Conservation (phyloP, 1,284 basidiomycete genomes). For the Bjerkandera adusta region DNA sequence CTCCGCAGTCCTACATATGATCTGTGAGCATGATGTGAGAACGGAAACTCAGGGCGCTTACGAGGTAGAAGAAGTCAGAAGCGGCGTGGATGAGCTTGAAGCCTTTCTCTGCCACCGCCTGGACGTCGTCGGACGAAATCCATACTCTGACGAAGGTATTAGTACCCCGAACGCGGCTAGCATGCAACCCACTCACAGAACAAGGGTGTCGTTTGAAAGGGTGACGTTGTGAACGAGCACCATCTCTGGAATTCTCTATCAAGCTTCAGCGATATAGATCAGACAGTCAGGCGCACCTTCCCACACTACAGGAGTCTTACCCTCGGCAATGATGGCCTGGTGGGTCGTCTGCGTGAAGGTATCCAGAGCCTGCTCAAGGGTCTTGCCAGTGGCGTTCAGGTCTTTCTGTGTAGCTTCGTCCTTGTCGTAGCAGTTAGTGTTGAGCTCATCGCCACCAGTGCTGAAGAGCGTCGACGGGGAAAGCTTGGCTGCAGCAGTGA, state of each 20-base stretch:
- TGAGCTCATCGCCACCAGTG: slow-evolving; percentile 86
- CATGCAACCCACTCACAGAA: slow-evolving; percentile 45
- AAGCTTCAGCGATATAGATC: slow-evolving; percentile 36
- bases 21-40: too few relatives aligned
- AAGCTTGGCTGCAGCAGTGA: slow-evolving; percentile 39
- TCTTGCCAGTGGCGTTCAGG: slow-evolving; percentile 46
- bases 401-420: slow-evolving; percentile 58
- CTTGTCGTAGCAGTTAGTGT: slow-evolving; percentile 62
- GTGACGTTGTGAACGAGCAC: slow-evolving; percentile 62
- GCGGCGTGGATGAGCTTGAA: slow-evolving; percentile 52
- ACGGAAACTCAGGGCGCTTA: slow-evolving; percentile 18
- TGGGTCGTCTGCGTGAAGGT: slow-evolving; percentile 60
- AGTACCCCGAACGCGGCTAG: background rate
- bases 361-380: slow-evolving; percentile 62
- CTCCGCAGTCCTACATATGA: slow-evolving; percentile 76
- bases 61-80: slow-evolving; percentile 63
- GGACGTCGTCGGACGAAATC: slow-evolving; percentile 46
- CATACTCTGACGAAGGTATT: slow-evolving; percentile 45
- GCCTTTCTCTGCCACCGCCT: slow-evolving; percentile 44
- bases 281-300: slow-evolving; percentile 43
- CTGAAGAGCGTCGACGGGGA: slow-evolving; percentile 66
- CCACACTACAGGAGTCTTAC: slow-evolving; percentile 71
- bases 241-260: slow-evolving; percentile 49
- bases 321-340: slow-evolving; percentile 36
- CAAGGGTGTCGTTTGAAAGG: slow-evolving; percentile 64